Percentiles rank a stretch among this genome's conserved stretches.
Evolutionary conservation across 768 basidiomycete species (phyloP).

Genomic region (Trametes punicea): DNA sequence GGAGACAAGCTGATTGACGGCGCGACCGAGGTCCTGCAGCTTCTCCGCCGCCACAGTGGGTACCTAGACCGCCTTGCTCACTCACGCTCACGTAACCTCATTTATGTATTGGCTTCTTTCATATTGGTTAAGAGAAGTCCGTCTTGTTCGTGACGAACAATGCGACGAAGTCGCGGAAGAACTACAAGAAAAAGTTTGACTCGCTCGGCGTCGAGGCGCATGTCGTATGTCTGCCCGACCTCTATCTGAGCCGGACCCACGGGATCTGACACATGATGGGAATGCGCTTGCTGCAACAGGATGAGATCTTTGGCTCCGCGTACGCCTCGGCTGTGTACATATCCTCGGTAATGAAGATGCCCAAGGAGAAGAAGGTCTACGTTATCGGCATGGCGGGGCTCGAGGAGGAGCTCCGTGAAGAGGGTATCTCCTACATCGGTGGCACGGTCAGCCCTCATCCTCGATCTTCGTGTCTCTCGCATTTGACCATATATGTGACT

Average conservation of each 20-base stretch:
- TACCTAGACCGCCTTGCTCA: not conserved
- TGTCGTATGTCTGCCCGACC: slow-evolving; percentile 54
- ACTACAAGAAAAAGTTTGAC: slow-evolving; percentile 91
- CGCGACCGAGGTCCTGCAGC: slow-evolving; percentile 66
- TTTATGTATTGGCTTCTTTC: not conserved
- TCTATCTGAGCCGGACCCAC: not conserved
- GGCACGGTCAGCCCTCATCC: slow-evolving; percentile 64
- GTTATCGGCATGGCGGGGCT: slow-evolving; percentile 90
- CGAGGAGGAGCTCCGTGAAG: slow-evolving; percentile 89
- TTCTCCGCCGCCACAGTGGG: slow-evolving; percentile 73
- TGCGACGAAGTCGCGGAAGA: slow-evolving; percentile 86
- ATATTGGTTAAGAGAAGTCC: slow-evolving; percentile 64
- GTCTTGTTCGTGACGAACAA: slow-evolving; percentile 97
- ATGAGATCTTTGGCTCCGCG: slow-evolving; percentile 96
- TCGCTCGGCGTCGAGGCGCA: slow-evolving; percentile 79
- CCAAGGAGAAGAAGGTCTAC: slow-evolving; percentile 91
- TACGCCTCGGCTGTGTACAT: slow-evolving; percentile 83
- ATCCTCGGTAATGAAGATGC: slow-evolving; percentile 84
- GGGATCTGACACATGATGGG: not conserved
- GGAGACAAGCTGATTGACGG: slow-evolving; percentile 80
- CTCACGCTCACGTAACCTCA: not conserved
- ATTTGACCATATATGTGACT: not conserved
- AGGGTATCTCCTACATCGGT: slow-evolving; percentile 77
- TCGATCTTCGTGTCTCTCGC: not conserved
- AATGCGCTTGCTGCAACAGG: slow-evolving; percentile 42